Evolutionary conservation across 768 basidiomycete species (phyloP).

Genomic region (Boletus reticulatus): DNA sequence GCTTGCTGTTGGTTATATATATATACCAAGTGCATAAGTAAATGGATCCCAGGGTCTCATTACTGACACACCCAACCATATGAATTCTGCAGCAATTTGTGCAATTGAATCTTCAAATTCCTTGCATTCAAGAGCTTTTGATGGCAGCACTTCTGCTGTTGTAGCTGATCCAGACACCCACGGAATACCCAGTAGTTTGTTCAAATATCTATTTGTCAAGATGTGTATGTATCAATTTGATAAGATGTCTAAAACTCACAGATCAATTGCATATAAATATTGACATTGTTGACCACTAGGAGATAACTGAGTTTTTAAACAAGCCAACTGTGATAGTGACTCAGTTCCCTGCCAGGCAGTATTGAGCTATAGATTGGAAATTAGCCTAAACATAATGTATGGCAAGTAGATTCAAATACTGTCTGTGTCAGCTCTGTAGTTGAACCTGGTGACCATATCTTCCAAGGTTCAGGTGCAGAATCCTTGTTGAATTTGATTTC

Average conservation of each 20-base stretch:
- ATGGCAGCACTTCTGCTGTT: background rate
- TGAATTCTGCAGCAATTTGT: background rate
- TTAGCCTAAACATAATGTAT: background rate
- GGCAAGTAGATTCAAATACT: background rate
- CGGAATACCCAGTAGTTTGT: background rate
- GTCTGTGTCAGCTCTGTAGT: background rate
- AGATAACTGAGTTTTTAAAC: background rate
- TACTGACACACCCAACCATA: slow-evolving; percentile 7
- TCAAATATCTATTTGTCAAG: background rate
- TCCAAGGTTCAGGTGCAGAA: background rate
- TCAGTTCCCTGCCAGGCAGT: background rate
- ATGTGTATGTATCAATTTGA: background rate
- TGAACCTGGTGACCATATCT: slow-evolving; percentile 2
- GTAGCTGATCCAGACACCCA: background rate
- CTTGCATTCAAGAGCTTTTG: background rate
- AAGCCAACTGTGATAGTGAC: background rate
- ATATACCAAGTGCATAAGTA: too few species aligned
- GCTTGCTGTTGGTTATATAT: background rate
- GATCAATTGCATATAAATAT: background rate
- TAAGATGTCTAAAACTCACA: background rate
- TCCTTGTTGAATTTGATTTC: background rate
- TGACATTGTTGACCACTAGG: background rate
- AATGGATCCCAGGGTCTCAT: too few species aligned
- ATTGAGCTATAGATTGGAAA: background rate
- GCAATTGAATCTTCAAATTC: slow-evolving; percentile 7